Percentiles rank a stretch among this genome's conserved stretches.
phyloP scores from a whole-genome alignment of 75 land plant species.

The Isoetes taiwanensis region DNA sequence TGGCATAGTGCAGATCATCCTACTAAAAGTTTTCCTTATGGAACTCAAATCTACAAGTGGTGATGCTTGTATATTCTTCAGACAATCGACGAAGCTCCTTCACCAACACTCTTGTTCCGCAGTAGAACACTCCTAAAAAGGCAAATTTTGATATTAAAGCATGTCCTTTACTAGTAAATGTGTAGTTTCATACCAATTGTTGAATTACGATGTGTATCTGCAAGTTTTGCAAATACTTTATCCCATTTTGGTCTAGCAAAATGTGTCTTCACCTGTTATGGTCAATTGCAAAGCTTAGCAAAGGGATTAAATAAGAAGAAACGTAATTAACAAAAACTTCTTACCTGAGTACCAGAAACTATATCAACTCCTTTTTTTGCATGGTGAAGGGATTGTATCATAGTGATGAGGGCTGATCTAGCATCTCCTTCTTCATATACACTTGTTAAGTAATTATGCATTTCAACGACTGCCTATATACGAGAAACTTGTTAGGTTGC shows the following conservation, averaged over 20 bases:
- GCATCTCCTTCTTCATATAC: slow-evolving; percentile 8
- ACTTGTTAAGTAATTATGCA: slow-evolving; percentile 6
- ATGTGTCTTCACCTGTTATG: slow-evolving; percentile 1
- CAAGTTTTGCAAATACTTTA: slow-evolving; percentile 1
- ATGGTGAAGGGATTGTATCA: slow-evolving; percentile 1
- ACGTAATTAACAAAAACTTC: background rate
- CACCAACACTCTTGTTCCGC: background rate
- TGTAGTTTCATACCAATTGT: background rate
- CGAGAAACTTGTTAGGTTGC: background rate
- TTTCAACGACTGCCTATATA: background rate
- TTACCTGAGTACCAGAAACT: slow-evolving; percentile 2
- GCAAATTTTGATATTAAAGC: background rate
- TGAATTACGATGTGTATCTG: background rate
- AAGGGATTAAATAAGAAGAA: background rate
- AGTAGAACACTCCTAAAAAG: background rate
- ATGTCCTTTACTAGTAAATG: background rate
- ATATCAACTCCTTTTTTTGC: slow-evolving; percentile 7
- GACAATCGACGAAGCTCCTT: background rate
- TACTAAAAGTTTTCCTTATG: slow-evolving; percentile 4
- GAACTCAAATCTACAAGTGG: slow-evolving; percentile 1
- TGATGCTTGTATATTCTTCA: background rate
- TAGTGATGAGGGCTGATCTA: slow-evolving; percentile 1
- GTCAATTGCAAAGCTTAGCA: background rate
- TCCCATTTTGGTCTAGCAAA: slow-evolving; percentile 6
- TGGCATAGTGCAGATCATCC: no score